A percentile compares a stretch with the other conserved stretches of the same genome.
Conservation (phyloP, 768 basidiomycete species). For the Boletus rufocinnamomeus region DNA sequence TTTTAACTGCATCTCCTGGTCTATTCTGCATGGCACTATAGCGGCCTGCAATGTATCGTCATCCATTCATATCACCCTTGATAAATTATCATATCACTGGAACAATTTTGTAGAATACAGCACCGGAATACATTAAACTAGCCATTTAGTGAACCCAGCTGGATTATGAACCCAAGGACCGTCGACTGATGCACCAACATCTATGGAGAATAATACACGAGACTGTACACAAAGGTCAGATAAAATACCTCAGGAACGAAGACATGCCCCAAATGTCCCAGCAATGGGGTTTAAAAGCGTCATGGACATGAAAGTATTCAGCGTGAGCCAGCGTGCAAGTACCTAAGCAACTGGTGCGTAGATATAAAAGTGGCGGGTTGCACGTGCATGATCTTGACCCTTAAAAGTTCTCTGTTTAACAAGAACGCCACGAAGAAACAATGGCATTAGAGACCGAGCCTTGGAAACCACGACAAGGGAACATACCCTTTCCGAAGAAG, state of each 20-base stretch:
- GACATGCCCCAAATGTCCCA: not conserved
- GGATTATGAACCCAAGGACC: not conserved
- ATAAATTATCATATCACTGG: not conserved
- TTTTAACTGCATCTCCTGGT: not conserved
- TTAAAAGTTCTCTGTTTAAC: slow-evolving; percentile 27
- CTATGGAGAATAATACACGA: not conserved
- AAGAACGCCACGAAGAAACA: not conserved
- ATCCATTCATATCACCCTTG: not conserved
- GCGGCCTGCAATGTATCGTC: not conserved
- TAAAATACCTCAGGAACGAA: not conserved
- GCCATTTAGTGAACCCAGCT: not conserved
- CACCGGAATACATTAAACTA: not conserved
- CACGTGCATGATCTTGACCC: not conserved
- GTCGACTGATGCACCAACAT: not conserved
- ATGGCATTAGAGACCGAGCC: slow-evolving; percentile 3
- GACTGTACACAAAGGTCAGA: not conserved
- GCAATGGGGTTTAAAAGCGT: not conserved
- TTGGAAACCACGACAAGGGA: not conserved
- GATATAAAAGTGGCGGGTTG: not conserved
- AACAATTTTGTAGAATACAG: slow-evolving; percentile 9
- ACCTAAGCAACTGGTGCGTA: not conserved
- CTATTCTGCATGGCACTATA: not conserved
- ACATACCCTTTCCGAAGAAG: slow-evolving; percentile 86
- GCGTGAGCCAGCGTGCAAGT: slow-evolving; percentile 8
- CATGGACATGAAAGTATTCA: not conserved